Base-by-base conservation (phyloP, 306 rosid species). In the Luffa aegyptiaca region DNA sequence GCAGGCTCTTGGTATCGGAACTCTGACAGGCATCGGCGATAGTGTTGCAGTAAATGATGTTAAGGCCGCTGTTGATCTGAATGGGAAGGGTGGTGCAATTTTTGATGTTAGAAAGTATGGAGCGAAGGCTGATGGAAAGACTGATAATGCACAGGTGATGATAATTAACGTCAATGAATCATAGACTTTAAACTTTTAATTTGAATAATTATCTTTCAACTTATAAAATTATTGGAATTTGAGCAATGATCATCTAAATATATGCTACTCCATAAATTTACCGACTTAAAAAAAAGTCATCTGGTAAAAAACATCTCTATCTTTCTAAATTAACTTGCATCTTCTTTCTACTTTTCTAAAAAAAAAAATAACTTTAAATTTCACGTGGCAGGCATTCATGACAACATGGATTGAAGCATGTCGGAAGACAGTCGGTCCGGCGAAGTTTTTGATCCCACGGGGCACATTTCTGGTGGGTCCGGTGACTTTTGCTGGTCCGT, bases 351-450 rank as follows among this genome's bases (percentile, higher is more conserved):
- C 13, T 18, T 11, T 51, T 13, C 6, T 51, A 3, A 51, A 4
- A 26, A 26, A 13, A 13, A 10, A 51, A 49, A 5, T 6, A 26
- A 42, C 11, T 73, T 48, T 31, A 6, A 11, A 13, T 58, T 51
- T 1, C 14, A 58, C 14, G 5, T 58, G 36, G 82, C 77, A 92
- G 98, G 89, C 92, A 65, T 86, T 93, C 82, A 92, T 85, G 82
- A 82, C 78, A 20, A 90, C 98, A 10, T 93, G 96, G 97, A 70
- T 52, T 7, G 83, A 53, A 46, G 97, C 98, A 37, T 93, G 98
- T 64, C 88, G 81, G 72, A 53, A 51, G 2, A 80, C 86, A 31
- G 59, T 63, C 18, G 86, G 76, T 45, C 55, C 63, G 0, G 80
- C 90, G 10, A 93, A 73, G 86, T 81, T 93, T 77, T 13, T 89